Evolutionary conservation across 164 flowering plant species (phyloP).

Genomic region (Tetrastigma voinierianum): DNA sequence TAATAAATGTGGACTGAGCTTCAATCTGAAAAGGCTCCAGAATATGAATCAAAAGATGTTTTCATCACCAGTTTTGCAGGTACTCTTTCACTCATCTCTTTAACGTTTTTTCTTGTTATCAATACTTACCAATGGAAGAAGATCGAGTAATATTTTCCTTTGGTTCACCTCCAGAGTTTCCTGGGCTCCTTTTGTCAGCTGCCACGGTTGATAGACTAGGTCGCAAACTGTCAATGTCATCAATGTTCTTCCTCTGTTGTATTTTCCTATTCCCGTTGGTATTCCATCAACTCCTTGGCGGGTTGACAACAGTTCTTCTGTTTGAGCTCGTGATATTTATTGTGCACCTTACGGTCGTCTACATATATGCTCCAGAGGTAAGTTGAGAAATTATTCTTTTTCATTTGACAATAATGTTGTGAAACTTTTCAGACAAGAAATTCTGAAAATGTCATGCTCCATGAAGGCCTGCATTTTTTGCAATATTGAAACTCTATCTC

Average conservation of each 20-base stretch:
- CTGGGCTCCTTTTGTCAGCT: conserved; percentile 82
- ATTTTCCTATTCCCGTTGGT: conserved; percentile 66
- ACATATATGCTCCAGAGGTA: conserved; percentile 92
- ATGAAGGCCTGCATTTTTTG: too few relatives aligned
- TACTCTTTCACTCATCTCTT: conserved; percentile 14
- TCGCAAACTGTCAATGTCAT: conserved; percentile 74
- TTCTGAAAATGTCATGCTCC: neutral
- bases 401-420: neutral
- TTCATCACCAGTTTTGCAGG: conserved; percentile 92
- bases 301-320: conserved; percentile 60
- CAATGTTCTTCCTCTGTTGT: conserved; percentile 54
- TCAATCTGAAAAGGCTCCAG: conserved; percentile 23
- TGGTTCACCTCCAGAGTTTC: conserved; percentile 55
- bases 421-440: neutral
- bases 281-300: conserved; percentile 42
- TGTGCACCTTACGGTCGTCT: conserved; percentile 56
- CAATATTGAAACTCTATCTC: too few relatives aligned
- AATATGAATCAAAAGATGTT: conserved; percentile 55
- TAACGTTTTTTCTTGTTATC: neutral
- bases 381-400: conserved; percentile 1
- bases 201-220: conserved; percentile 71
- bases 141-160: conserved; percentile 9
- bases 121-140: neutral
- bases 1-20: conserved; percentile 32
- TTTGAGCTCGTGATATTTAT: conserved; percentile 86